Evolutionary conservation across 192 early-diverging fungal genomes (phyloP).

Genomic region (Coemansia sp.): DNA sequence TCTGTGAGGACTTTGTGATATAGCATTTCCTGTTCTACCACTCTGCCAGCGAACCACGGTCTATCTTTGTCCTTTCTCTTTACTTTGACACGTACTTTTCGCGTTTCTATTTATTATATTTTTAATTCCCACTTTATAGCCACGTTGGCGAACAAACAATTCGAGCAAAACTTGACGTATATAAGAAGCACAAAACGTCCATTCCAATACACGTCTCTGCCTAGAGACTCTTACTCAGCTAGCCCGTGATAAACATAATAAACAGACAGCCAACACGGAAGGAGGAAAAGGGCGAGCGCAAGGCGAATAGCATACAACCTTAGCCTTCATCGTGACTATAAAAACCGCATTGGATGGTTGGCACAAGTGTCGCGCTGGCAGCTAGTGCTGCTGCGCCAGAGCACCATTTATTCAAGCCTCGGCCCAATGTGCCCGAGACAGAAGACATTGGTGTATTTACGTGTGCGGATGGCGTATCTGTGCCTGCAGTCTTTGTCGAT

Average conservation of each 20-base stretch:
- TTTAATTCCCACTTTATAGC: background rate
- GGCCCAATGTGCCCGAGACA: background rate
- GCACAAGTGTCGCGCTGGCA: background rate
- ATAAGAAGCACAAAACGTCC: background rate
- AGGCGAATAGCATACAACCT: background rate
- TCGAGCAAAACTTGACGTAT: slow-evolving; percentile 1
- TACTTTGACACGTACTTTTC: slow-evolving; percentile 1
- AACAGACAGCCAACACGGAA: background rate
- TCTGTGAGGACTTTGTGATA: background rate
- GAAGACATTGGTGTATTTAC: slow-evolving; percentile 24
- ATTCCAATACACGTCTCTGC: background rate
- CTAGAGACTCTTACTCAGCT: background rate
- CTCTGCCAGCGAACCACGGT: background rate
- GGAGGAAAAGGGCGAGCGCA: background rate
- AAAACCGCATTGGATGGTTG: slow-evolving; percentile 10
- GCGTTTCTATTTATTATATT: slow-evolving; percentile 2
- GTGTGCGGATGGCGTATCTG: slow-evolving; percentile 39
- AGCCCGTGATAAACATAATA: background rate
- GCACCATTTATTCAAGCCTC: background rate
- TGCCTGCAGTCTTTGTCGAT: slow-evolving; percentile 32
- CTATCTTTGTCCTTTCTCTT: background rate
- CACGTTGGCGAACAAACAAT: background rate
- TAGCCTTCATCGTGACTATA: background rate
- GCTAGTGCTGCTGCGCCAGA: background rate
- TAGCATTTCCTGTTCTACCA: background rate